Base-by-base conservation (phyloP, 1,284 basidiomycete genomes). In the Cryptococcus depauperatus region DNA sequence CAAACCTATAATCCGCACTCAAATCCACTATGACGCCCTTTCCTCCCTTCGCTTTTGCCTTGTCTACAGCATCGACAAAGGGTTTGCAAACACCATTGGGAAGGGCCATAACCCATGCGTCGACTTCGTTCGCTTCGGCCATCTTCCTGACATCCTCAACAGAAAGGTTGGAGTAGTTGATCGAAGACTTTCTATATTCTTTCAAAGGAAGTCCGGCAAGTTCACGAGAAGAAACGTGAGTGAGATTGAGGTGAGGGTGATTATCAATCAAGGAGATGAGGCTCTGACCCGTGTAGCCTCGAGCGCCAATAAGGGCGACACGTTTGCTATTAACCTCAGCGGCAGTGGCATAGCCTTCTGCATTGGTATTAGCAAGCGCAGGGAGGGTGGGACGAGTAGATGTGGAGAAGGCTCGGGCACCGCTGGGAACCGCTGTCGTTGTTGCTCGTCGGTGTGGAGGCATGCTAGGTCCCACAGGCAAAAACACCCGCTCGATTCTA, bases 11-110 rank as follows among this genome's bases (percentile, higher is more conserved):
- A 73, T 99, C 93, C 34, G 93, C 95, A 58, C 88, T 81, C 52
- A 99, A 74, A 67, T 99, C 93, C 38, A 98, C 84, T 42, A 98
- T 76, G 32, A 85, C 87, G 34, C 73, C 64, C 64, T 77, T 79
- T 37, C 69, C 74, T 51, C 64, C 77, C 66, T 79, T 79, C 53
- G 70, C 75, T 51, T 54, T 69, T 11, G 83, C 79, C 2, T 81
- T 82, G 62, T 96, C 89, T 41, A 99, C 75, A 11, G 93, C 95
- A 64, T 95, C 91, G 16, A 99, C 91, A 62, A 96, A 99, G 0
- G 92, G 91, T 74, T 93, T 93, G 76, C 89, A 89, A 23, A 92
- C 80, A 14, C 93, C 95, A 62, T 98, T 99, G 26, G 93, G 93
- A 35, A 99, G 78, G 1, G 93, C 93, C 88, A 96, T 93, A 48